A percentile compares a stretch with the other conserved stretches of the same genome.
phyloP scores from a whole-genome alignment of 2,329 filamentous ascomycete species.

The Beauveria scarabaeidicola region DNA sequence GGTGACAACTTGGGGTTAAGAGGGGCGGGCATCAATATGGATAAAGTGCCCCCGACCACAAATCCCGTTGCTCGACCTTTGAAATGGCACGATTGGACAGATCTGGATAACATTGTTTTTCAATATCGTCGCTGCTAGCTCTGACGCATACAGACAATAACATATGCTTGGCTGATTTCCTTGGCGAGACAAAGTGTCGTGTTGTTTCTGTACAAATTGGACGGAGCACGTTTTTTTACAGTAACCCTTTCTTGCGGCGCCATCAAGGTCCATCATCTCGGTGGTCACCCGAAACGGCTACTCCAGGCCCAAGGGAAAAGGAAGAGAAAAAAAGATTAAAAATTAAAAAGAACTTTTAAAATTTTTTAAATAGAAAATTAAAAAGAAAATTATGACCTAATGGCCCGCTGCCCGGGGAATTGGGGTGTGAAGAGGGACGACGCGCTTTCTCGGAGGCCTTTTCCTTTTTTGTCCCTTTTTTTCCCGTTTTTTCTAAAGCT shows the following conservation, averaged over 20 bases:
- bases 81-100: not conserved
- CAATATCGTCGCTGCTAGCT: not conserved
- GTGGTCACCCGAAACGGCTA: slow-evolving; percentile 5
- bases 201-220: not conserved
- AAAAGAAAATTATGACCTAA: too few species aligned
- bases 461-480: too few species aligned
- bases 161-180: too few species aligned
- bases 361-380: too few species aligned
- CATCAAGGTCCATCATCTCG: slow-evolving; percentile 7
- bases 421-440: too few species aligned
- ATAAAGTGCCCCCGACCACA: not conserved
- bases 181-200: too few species aligned
- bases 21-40: not conserved
- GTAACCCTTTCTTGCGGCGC: not conserved
- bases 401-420: too few species aligned
- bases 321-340: too few species aligned
- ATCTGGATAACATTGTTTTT: not conserved
- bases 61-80: not conserved
- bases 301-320: not conserved
- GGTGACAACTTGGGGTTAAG: not conserved
- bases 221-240: not conserved
- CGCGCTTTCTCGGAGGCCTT: too few species aligned
- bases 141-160: not conserved
- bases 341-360: too few species aligned
- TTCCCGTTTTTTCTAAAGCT: too few species aligned